Evolutionary conservation across 768 basidiomycete species (phyloP), one percentile per base, ranked within the genome.

Genomic region (Pleurotus salmoneostramineus): DNA sequence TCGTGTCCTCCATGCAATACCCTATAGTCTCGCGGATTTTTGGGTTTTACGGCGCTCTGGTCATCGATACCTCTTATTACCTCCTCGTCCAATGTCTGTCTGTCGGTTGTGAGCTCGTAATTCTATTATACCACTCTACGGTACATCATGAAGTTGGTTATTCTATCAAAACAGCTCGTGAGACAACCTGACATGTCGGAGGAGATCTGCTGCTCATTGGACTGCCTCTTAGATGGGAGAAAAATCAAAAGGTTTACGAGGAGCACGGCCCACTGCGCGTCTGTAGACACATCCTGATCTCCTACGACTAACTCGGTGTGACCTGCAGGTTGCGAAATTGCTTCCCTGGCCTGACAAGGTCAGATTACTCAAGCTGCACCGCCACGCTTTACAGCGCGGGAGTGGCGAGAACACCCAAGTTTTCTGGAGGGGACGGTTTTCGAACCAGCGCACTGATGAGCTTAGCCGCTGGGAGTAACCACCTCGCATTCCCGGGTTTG

Each of bases 361-460:
- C 85, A 73, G 66, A 88, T 91, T 91, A 91, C 88, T 88, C 90
- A 87, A 85, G 84, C 52, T 27, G 81, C 75, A 71, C 78, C 64
- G 62, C 78, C 86, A 82, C 70, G 35, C 73, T 82, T 85, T 91
- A 73, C 84, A 79, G 70, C 60, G 72, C 77, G 83, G 80, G 75
- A 77, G 72, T 80, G 81, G 83, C 81, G 85, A 83, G 79, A 73
- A 88, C 89, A 43, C 52, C 52, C 89, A 91, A 92, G 87, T 91
- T 91, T 90, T 92, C 90, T 84, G 88, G 89, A 91, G 90, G 88
- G 87, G 87, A 85, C 84, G 81, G 88, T 80, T 88, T 40, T 91
- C 88, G 90, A 91, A 91, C 87, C 85, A 89, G 90, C 89, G 90
- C 90, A 83, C 90, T 81, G 71, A 75, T 78, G 82, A 74, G 72